phyloP scores from a whole-genome alignment of 257 asterid genomes.

The Rhazya stricta region DNA sequence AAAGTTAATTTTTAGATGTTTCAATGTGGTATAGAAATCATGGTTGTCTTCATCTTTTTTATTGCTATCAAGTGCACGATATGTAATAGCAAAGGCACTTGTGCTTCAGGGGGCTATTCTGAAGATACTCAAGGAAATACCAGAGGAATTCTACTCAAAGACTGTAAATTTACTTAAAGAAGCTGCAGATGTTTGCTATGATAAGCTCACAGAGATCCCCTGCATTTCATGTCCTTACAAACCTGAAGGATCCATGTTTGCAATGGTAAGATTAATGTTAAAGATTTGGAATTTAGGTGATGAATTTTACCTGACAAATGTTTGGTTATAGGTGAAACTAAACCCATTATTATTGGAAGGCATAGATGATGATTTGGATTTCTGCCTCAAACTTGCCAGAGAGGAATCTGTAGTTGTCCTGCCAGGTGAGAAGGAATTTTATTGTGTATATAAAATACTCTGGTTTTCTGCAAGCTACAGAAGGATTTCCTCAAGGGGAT shows the following conservation, averaged over 20 bases:
- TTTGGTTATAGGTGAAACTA: slow-evolving; percentile 40
- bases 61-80: neutral
- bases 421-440: slow-evolving; percentile 41
- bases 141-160: slow-evolving; percentile 38
- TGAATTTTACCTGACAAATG: neutral
- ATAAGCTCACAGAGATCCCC: slow-evolving; percentile 38
- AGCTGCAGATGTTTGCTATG: slow-evolving; percentile 46
- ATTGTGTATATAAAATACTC: neutral
- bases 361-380: slow-evolving; percentile 51
- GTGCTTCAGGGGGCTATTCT: slow-evolving; percentile 56
- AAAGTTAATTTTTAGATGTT: too few species aligned
- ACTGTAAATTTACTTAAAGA: slow-evolving; percentile 43
- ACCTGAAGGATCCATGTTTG: slow-evolving; percentile 73
- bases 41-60: slow-evolving; percentile 4
- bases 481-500: neutral
- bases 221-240: slow-evolving; percentile 44
- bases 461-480: neutral
- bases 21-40: neutral
- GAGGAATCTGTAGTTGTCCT: slow-evolving; percentile 58
- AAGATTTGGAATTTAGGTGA: neutral
- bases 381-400: slow-evolving; percentile 50
- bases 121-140: slow-evolving; percentile 47
- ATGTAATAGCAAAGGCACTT: neutral
- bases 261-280: slow-evolving; percentile 40
- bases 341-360: slow-evolving; percentile 37